Base-by-base conservation (phyloP, 2,329 filamentous ascomycete species). In the Pestalotiopsis sp. region DNA sequence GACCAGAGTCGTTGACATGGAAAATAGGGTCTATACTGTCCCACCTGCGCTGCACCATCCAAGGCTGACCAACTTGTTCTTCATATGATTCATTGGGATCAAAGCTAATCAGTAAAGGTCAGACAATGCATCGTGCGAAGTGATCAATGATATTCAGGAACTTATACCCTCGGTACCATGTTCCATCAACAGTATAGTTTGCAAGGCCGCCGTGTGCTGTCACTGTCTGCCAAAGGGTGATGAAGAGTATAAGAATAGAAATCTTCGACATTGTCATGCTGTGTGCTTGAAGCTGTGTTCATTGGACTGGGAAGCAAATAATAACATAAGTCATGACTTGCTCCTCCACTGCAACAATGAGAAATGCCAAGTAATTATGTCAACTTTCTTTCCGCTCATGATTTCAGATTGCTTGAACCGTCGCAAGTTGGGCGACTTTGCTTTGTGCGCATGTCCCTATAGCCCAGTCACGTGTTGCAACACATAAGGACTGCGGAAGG, bases 111-210 rank as follows among this genome's bases (percentile, higher is more conserved):
- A 31, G 56, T 17, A 36, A 11, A 17, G 11, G 11, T 27, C 25
- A 20, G 57, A 52, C 11, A 12, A 23, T 63, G 65, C 56, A 61
- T 39, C 62, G 2, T 31, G 31, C 58, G 20, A 36, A 13, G 49
- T 68, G 58, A 66, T 6, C 11, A 36, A 14, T 20, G 36, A n/a
- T 36, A 27, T 69, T 23, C 52, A 69, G 20, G 14, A 45, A 12
- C 25, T 67, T 76, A 70, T 68, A 82, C 79, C 80, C 81, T 74
- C 79, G 75, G 65, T 82, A 82, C 81, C 81, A 82, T 14, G 75
- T 79, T 2, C 81, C 78, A 36, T 79, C 81, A 0, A 83, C 81
- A 2, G 80, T 82, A 71, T 82, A 83, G 71, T 82, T 82, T 41
- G 77, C 74, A 9, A 83, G 73, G 5, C 80, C 81, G 6, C 80